Evolutionary conservation across 2,329 filamentous ascomycete species (phyloP), one percentile per base, ranked within the genome.

Genomic region (Stachybotrys chartarum): DNA sequence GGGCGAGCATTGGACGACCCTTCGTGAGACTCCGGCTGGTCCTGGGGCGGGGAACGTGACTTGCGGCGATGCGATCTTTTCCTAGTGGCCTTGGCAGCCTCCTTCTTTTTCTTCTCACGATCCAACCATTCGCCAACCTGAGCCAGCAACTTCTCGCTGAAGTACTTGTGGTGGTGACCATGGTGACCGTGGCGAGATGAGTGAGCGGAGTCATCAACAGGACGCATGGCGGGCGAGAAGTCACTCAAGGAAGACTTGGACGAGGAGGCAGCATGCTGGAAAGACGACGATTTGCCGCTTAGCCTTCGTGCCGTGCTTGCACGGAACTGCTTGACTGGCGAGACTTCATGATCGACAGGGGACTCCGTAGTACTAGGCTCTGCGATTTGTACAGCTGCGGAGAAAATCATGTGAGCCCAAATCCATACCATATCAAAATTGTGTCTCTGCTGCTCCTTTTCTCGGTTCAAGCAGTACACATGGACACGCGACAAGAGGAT

Each of bases 61-160:
- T 72, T 78, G 62, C 72, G 75, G 58, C 70, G 74, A 44, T 65
- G 66, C 69, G 75, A 57, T 53, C 62, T 64, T 57, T 64, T 77
- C 61, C 66, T 78, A 65, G 79, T 83, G 52, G 78, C 78, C 10
- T 77, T 71, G 45, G 80, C 79, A 6, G 50, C 50, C 24, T 24
- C 24, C 6, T 50, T 50, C 62, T 84, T 84, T 35, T 78, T 73
- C 66, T 86, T 88, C 72, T 97, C 91, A 52, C 86, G 82, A 62
- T 92, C 84, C 45, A 97, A 75, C 93, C 93, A 97, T 60, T 90
- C 84, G 30, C 83, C 80, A 14, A 97, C 85, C 66, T 95, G 90
- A 18, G 85, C 79, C 31, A 94, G 72, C 7, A 95, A 71, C 59
- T 78, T 81, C 61, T 85, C 76, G 53, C 76, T 76, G 52, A 75